Base-by-base conservation (phyloP, 108 stramenopile species). In the Skeletonema costatum region DNA sequence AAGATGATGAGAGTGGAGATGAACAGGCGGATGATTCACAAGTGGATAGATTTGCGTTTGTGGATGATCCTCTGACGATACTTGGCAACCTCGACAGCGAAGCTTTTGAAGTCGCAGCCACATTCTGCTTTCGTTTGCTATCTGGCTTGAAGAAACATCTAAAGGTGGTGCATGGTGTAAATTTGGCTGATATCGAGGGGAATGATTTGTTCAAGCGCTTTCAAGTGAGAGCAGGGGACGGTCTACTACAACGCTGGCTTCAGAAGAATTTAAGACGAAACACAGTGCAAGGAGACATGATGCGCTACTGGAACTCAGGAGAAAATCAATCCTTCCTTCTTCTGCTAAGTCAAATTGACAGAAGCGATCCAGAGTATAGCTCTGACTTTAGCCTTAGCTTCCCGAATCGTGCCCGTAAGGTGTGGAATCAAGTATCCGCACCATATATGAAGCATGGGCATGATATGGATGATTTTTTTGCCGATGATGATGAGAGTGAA, bases 51-150 rank as follows among this genome's bases (percentile, higher is more conserved):
- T 67, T 77, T 62, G 77, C 75, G 3, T 86, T 77, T 14, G 10
- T 60, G 42, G 77, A 94, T 51, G 94, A 93, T 76, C 94, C 94
- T 0, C 85, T 95, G 84, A 78, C 79, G 16, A 87, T 95, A 59
- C 64, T 95, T 44, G 88, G 87, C 1, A 51, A 63, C 42, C 44
- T 91, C 38, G 93, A 92, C 68, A 69, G 82, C 39, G 86, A 88
- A 2, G 83, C 83, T 12, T 86, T 88, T 63, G 78, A 83, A 46
- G 39, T 87, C 1, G 92, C 94, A 14, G 78, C 88, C 12, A 62
- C 68, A 10, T 93, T 92, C 64, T 95, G 94, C 59, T 90, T 90
- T 65, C 65, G 66, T 3, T 83, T 77, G 48, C 62, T 89, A 2
- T 33, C 79, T n/a, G 64, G 88, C 2, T 75, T 92, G 5, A 95